These are phyloP conservation scores for Fraxinus velutina DNA, from an alignment of 305 asterid genomes.

Conservation along the genomic window DNA sequence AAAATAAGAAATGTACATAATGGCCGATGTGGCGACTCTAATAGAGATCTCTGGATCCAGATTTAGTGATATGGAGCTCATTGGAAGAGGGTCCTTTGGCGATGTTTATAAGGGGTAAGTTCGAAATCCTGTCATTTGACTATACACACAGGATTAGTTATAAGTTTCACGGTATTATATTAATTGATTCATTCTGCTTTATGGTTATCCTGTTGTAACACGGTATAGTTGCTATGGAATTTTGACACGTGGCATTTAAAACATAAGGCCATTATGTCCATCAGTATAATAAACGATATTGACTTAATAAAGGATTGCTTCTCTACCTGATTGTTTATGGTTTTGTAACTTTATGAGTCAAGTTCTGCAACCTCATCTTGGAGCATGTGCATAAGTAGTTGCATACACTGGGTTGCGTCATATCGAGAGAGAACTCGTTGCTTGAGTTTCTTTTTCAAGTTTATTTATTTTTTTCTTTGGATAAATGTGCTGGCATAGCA, in stretches of 20 bases:
- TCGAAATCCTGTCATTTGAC: conserved; percentile 12
- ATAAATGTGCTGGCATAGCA: not conserved
- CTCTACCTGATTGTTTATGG: conserved; percentile 7
- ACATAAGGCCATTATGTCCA: not conserved
- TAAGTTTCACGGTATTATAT: conserved; percentile 1
- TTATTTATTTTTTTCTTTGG: not conserved
- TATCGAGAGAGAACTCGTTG: not conserved
- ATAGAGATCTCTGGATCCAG: conserved; percentile 79
- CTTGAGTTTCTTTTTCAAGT: conserved; percentile 8
- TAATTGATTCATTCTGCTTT: not conserved
- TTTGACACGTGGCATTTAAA: not conserved
- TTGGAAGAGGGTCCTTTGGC: conserved; percentile 90
- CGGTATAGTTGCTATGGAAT: not conserved
- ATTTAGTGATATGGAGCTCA: conserved; percentile 79
- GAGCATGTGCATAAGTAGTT: conserved; percentile 1
- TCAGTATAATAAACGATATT: not conserved
- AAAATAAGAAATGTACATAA: conserved; percentile 26
- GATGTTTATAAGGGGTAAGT: conserved; percentile 89
- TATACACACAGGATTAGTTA: conserved; percentile 14
- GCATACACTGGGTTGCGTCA: conserved; percentile 9
- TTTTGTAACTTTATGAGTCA: not conserved
- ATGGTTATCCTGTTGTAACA: not conserved
- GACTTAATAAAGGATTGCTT: not conserved
- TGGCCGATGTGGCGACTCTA: conserved; percentile 73
- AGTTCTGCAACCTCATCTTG: conserved; percentile 8